Conservation (phyloP, 768 basidiomycete species). For the Leucocoprinus birnbaumii region DNA sequence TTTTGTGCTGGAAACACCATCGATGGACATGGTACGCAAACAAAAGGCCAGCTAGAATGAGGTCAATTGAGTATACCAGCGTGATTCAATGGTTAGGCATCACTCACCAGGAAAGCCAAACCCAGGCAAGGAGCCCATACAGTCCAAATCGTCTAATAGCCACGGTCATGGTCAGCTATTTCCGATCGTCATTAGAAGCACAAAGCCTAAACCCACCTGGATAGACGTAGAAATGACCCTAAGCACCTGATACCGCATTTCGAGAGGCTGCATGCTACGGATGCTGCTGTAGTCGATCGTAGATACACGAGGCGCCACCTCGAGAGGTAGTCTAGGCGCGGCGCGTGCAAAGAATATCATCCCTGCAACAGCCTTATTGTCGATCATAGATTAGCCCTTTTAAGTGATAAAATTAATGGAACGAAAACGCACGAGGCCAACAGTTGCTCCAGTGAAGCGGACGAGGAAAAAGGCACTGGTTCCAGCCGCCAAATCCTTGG, state of each 20-base stretch:
- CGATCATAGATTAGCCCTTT: slow-evolving; percentile 15
- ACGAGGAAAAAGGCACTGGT: slow-evolving; percentile 89
- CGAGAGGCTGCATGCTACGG: slow-evolving; percentile 41
- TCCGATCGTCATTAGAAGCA: neutral
- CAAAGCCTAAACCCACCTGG: slow-evolving; percentile 38
- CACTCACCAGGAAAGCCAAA: slow-evolving; percentile 55
- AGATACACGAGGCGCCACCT: slow-evolving; percentile 36
- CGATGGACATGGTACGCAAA: slow-evolving; percentile 26
- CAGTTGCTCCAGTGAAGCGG: slow-evolving; percentile 82
- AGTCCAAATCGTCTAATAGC: slow-evolving; percentile 63
- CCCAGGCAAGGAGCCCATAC: slow-evolving; percentile 70
- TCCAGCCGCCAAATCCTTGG: slow-evolving; percentile 68
- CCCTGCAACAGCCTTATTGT: slow-evolving; percentile 66
- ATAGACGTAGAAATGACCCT: slow-evolving; percentile 58
- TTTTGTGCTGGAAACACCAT: neutral
- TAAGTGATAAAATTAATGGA: neutral
- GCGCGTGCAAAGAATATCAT: slow-evolving; percentile 64
- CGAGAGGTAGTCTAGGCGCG: slow-evolving; percentile 44
- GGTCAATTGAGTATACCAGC: neutral
- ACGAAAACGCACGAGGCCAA: slow-evolving; percentile 64
- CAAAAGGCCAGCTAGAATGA: slow-evolving; percentile 36
- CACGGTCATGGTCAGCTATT: slow-evolving; percentile 3
- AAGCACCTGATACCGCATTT: slow-evolving; percentile 44
- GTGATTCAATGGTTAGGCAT: neutral
- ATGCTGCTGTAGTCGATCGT: slow-evolving; percentile 55